Percentiles rank a stretch among this genome's conserved stretches.
phyloP scores from a whole-genome alignment of 163 green algal genomes.

The Chlorella variabilis region DNA sequence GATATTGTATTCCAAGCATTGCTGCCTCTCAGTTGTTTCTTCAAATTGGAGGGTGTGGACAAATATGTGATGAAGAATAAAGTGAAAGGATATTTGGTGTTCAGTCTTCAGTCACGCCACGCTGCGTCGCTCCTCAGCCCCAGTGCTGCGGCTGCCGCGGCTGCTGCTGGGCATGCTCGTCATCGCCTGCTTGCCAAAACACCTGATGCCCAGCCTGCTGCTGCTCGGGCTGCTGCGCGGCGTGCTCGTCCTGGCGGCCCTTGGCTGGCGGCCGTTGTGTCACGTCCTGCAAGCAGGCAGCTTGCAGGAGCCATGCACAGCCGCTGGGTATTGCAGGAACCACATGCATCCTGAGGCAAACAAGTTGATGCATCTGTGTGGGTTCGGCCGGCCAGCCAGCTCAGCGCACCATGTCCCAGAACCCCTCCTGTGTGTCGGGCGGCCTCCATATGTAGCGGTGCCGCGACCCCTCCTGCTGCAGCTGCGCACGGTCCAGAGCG shows the following conservation, averaged over 20 bases:
- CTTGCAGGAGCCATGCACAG: not conserved
- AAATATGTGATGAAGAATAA: too few species aligned
- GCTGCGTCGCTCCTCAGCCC: not conserved
- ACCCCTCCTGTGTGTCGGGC: constrained; percentile 61
- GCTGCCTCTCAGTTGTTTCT: too few species aligned
- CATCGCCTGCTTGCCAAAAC: not conserved
- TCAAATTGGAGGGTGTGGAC: too few species aligned
- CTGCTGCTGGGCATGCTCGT: not conserved
- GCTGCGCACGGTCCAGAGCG: constrained; percentile 11
- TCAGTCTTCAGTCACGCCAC: too few species aligned
- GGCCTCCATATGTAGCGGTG: constrained; percentile 63
- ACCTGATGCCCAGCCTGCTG: not conserved
- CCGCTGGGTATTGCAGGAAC: too few species aligned
- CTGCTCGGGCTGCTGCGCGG: not conserved
- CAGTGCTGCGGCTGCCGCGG: not conserved
- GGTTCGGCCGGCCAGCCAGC: too few species aligned
- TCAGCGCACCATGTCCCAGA: constrained; percentile 65
- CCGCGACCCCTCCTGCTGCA: constrained; percentile 60
- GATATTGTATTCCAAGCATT: too few species aligned
- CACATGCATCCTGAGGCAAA: too few species aligned
- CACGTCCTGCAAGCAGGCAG: constrained; percentile 14
- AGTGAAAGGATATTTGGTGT: too few species aligned
- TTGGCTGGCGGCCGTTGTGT: constrained; percentile 6
- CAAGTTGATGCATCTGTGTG: too few species aligned
- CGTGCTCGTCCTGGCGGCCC: not conserved